Evolutionary conservation across 164 flowering plant genomes (phyloP).

Genomic region (Tinospora cordifolia): DNA sequence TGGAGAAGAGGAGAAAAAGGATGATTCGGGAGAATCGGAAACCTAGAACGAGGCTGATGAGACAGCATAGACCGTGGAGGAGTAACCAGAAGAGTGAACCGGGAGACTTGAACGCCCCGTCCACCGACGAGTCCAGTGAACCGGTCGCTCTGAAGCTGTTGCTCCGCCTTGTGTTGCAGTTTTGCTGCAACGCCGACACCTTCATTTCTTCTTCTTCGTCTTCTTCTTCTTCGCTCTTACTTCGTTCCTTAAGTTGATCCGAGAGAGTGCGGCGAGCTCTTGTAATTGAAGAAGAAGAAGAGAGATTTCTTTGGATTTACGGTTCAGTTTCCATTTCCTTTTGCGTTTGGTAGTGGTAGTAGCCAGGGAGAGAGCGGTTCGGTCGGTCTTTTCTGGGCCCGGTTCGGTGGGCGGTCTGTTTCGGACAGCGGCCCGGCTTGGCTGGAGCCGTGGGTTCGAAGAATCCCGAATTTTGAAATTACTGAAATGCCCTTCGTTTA

Average conservation of each 20-base stretch:
- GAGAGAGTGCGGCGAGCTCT: neutral
- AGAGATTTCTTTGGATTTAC: conserved; percentile 10
- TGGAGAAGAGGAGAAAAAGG: conserved; percentile 63
- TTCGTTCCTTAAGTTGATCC: neutral
- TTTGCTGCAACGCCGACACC: conserved; percentile 56
- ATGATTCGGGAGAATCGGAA: conserved; percentile 76
- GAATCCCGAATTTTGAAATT: neutral
- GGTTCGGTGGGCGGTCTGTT: neutral
- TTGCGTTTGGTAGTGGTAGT: neutral
- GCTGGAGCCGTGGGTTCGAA: neutral
- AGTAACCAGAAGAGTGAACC: conserved; percentile 65
- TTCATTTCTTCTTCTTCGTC: conserved; percentile 31
- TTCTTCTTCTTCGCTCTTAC: conserved; percentile 8
- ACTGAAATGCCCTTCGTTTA: neutral
- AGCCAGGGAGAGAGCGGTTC: neutral
- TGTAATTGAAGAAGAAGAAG: neutral
- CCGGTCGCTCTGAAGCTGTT: conserved; percentile 51
- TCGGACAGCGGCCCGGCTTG: conserved; percentile 1
- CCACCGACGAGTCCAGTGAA: conserved; percentile 40
- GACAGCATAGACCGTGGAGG: conserved; percentile 68
- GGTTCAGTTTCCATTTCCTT: neutral
- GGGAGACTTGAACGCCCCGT: conserved; percentile 45
- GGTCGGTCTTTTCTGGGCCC: conserved; percentile 5
- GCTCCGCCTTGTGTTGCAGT: conserved; percentile 44
- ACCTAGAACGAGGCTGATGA: conserved; percentile 76